Evolutionary conservation across 2,329 filamentous ascomycete species (phyloP).

Genomic region (Dactylellina parvicollis): DNA sequence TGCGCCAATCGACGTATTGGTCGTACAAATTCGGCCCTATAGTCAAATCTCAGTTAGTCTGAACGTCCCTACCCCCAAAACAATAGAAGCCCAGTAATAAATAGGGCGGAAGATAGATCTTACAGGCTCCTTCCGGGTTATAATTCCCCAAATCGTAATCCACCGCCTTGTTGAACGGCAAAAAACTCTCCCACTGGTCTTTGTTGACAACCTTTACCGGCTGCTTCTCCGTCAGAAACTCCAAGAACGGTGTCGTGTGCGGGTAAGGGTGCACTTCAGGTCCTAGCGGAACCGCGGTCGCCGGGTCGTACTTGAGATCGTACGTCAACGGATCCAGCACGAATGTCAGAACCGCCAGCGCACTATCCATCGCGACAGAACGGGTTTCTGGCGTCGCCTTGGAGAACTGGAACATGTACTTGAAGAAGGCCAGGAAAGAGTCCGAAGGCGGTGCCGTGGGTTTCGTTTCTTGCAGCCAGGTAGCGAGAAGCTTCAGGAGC

Average conservation of each 20-base stretch:
- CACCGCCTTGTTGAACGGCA: slow-evolving; percentile 57
- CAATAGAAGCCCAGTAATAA: not conserved
- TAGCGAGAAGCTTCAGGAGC: slow-evolving; percentile 31
- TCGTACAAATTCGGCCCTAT: slow-evolving; percentile 58
- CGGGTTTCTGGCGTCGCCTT: slow-evolving; percentile 35
- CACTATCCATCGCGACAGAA: slow-evolving; percentile 24
- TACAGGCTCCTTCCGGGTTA: slow-evolving; percentile 57
- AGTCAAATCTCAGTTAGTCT: slow-evolving; percentile 12
- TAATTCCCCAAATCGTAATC: slow-evolving; percentile 55
- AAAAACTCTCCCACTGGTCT: slow-evolving; percentile 58
- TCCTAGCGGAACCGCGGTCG: slow-evolving; percentile 3
- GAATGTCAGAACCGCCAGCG: slow-evolving; percentile 25
- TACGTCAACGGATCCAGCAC: slow-evolving; percentile 38
- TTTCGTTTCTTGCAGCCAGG: slow-evolving; percentile 43
- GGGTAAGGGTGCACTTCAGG: slow-evolving; percentile 53
- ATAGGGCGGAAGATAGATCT: slow-evolving; percentile 12
- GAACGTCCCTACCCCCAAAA: slow-evolving; percentile 8
- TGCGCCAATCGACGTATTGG: slow-evolving; percentile 57
- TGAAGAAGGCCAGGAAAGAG: slow-evolving; percentile 36
- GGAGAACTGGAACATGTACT: slow-evolving; percentile 53
- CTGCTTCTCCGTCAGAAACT: slow-evolving; percentile 55
- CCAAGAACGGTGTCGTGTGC: slow-evolving; percentile 56
- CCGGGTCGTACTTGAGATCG: slow-evolving; percentile 48
- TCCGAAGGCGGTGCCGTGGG: slow-evolving; percentile 32
- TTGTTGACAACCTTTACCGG: slow-evolving; percentile 58